phyloP scores from a whole-genome alignment of 108 stramenopile genomes.

The Pelagomonas calceolata region DNA sequence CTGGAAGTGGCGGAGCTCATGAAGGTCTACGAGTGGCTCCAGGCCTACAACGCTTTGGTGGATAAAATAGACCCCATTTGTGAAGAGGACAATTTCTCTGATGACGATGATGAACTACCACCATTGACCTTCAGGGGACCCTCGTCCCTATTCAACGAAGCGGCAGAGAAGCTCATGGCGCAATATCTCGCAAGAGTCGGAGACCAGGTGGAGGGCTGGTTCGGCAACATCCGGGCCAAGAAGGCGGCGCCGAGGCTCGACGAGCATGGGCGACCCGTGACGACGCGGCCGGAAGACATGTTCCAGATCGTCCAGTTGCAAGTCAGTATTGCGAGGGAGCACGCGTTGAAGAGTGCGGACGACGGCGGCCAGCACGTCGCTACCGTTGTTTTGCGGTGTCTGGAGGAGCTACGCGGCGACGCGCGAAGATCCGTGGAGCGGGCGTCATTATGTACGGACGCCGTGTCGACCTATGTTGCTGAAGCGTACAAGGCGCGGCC shows the following conservation, averaged over 20 bases:
- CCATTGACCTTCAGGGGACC: too few relatives aligned
- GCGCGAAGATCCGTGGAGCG: background rate
- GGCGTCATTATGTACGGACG: background rate
- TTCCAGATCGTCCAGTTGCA: background rate
- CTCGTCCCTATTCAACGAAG: background rate
- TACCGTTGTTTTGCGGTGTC: background rate
- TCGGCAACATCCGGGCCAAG: background rate
- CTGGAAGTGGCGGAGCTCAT: background rate
- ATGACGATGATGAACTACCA: background rate
- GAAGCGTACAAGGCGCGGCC: too few relatives aligned
- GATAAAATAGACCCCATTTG: background rate
- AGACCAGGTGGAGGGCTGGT: background rate
- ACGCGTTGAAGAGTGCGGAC: background rate
- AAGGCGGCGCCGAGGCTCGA: background rate
- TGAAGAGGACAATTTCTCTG: background rate
- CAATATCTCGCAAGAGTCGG: background rate
- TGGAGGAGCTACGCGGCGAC: background rate
- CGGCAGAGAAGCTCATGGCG: background rate
- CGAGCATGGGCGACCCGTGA: background rate
- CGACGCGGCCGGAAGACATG: conserved; percentile 1
- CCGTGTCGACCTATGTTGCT: background rate
- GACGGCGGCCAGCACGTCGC: background rate
- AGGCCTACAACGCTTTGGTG: background rate
- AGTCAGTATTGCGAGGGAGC: background rate
- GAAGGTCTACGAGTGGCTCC: background rate